Percentiles rank a stretch among this genome's conserved stretches.
Conservation (phyloP, 2,329 filamentous ascomycete species). For the Fusarium sp. region DNA sequence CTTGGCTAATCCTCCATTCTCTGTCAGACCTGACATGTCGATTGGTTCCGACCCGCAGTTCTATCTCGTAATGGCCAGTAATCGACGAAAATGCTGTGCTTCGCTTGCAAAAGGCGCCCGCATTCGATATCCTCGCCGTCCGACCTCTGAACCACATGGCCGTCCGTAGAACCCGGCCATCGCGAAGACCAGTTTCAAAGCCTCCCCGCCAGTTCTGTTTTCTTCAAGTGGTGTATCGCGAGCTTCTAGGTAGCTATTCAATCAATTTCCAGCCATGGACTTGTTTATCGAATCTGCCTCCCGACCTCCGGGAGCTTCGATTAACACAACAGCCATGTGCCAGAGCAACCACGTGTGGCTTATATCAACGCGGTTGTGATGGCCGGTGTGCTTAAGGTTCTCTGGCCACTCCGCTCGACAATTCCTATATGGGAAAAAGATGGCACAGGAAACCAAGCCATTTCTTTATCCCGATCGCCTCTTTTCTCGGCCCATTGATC, state of each 20-base stretch:
- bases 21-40: slow-evolving; percentile 14
- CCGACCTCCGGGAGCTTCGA: slow-evolving; percentile 13
- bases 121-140: slow-evolving; percentile 11
- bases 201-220: not conserved
- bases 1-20: slow-evolving; percentile 22
- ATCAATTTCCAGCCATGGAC: slow-evolving; percentile 8
- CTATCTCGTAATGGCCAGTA: slow-evolving; percentile 24
- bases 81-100: slow-evolving; percentile 34
- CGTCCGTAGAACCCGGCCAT: slow-evolving; percentile 18
- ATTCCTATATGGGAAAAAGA: slow-evolving; percentile 23
- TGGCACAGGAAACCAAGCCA: slow-evolving; percentile 10
- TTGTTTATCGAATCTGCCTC: slow-evolving; percentile 4
- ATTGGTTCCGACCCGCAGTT: slow-evolving; percentile 33
- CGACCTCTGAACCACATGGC: slow-evolving; percentile 27
- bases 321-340: slow-evolving; percentile 15
- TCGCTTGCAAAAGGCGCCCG: slow-evolving; percentile 9
- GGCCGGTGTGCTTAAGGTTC: slow-evolving; percentile 3
- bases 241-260: not conserved
- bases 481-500: slow-evolving; percentile 40
- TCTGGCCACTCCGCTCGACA: slow-evolving; percentile 19
- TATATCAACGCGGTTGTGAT: slow-evolving; percentile 15
- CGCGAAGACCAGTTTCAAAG: slow-evolving; percentile 21
- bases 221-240: not conserved
- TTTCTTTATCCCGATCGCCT: slow-evolving; percentile 20
- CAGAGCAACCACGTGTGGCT: slow-evolving; percentile 30